phyloP scores from a whole-genome alignment of 164 flowering plant genomes.

The Tetracentron sinense region DNA sequence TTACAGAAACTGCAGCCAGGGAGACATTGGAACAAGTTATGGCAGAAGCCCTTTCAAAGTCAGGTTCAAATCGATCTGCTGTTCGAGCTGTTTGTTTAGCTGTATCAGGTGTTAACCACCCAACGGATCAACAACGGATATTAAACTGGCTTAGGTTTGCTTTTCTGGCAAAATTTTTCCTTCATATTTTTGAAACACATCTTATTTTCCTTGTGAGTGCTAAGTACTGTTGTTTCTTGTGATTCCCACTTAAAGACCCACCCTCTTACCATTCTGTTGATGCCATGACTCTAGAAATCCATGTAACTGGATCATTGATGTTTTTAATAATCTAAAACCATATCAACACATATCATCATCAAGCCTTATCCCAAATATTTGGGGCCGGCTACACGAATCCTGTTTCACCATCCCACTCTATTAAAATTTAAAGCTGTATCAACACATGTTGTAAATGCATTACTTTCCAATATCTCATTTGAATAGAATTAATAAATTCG shows the following conservation, averaged over 20 bases:
- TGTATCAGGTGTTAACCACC: constrained; percentile 91
- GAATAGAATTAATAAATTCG: too few species aligned
- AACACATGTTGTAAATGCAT: neutral
- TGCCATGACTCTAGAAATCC: too few species aligned
- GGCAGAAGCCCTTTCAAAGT: constrained; percentile 66
- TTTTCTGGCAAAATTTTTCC: neutral
- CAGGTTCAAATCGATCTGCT: constrained; percentile 53
- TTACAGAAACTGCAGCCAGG: constrained; percentile 74
- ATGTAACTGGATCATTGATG: too few species aligned
- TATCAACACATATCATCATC: too few species aligned
- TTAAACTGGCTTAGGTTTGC: constrained; percentile 84
- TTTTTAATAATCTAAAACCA: neutral
- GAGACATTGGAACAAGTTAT: constrained; percentile 77
- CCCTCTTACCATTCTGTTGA: too few species aligned
- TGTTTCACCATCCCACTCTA: too few species aligned
- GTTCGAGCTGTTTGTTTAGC: constrained; percentile 89
- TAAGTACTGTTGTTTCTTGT: neutral
- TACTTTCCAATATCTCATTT: too few species aligned
- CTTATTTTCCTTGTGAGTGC: neutral
- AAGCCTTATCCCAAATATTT: too few species aligned
- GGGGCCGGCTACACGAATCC: too few species aligned
- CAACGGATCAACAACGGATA: constrained; percentile 71
- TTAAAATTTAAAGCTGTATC: too few species aligned
- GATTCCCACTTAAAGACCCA: too few species aligned
- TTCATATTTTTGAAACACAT: neutral